These are phyloP conservation scores for Lecanicillium sp. DNA, from an alignment of 2,329 filamentous ascomycete genomes.

Conservation along the genomic window DNA sequence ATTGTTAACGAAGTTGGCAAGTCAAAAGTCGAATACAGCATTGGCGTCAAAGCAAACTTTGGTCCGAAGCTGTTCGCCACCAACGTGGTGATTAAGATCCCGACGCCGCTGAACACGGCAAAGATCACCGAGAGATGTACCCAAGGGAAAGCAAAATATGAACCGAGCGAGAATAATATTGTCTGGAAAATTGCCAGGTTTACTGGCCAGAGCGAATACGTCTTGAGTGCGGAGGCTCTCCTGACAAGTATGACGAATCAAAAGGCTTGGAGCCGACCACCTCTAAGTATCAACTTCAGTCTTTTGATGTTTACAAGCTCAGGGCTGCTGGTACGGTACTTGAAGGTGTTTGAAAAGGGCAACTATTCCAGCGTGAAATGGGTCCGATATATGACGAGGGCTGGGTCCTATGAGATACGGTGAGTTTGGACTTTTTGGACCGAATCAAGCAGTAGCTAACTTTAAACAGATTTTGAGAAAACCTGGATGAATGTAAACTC, in stretches of 20 bases:
- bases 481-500: no score
- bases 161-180: constrained; percentile 95
- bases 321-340: constrained; percentile 81
- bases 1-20: constrained; percentile 97
- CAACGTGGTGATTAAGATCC: constrained; percentile 89
- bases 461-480: constrained; percentile 26
- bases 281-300: constrained; percentile 84
- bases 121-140: constrained; percentile 87
- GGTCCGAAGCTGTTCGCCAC: constrained; percentile 94
- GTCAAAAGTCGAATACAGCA: constrained; percentile 97
- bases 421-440: constrained; percentile 28
- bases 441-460: constrained; percentile 8
- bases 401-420: constrained; percentile 95
- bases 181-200: constrained; percentile 99
- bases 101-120: constrained; percentile 93
- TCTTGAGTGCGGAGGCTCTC: constrained; percentile 86
- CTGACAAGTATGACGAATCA: constrained; percentile 97
- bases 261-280: constrained; percentile 92
- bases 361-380: constrained; percentile 99
- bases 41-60: constrained; percentile 95
- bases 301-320: constrained; percentile 98
- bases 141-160: constrained; percentile 96
- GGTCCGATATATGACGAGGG: constrained; percentile 98
- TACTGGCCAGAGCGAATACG: constrained; percentile 93
- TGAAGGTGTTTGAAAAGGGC: constrained; percentile 99